Percentiles rank a stretch among this genome's conserved stretches.
Conservation (phyloP, 1,284 basidiomycete genomes). For the Bondarzewia mesenterica region DNA sequence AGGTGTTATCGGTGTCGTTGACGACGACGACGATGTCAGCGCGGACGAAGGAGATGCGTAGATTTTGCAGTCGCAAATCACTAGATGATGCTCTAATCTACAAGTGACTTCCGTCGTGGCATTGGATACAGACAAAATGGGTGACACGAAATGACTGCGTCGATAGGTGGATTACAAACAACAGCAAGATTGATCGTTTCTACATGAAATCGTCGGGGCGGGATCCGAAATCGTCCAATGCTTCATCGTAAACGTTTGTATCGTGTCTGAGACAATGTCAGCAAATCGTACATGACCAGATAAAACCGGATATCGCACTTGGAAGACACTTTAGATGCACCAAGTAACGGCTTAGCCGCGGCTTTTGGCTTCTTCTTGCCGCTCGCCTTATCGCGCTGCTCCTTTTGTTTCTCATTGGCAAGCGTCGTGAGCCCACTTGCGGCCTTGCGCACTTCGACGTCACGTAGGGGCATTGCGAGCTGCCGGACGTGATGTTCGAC, state of each 20-base stretch:
- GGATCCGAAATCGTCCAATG: constrained; percentile 75
- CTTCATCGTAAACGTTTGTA: constrained; percentile 76
- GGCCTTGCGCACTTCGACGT: constrained; percentile 84
- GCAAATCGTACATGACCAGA: not conserved
- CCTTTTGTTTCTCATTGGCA: constrained; percentile 91
- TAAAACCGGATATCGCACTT: constrained; percentile 39
- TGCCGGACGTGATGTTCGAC: constrained; percentile 76
- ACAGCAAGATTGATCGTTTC: constrained; percentile 8
- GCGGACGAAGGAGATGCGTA: constrained; percentile 30
- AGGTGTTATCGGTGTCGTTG: constrained; percentile 63
- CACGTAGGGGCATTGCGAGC: constrained; percentile 67
- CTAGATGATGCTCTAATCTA: not conserved
- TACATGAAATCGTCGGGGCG: constrained; percentile 73
- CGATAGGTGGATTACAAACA: not conserved
- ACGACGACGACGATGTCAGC: constrained; percentile 63
- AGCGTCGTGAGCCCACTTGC: constrained; percentile 76
- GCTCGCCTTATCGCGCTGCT: constrained; percentile 74
- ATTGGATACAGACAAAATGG: not conserved
- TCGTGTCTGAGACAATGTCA: constrained; percentile 47
- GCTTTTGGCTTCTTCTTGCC: constrained; percentile 85
- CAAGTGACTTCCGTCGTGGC: not conserved
- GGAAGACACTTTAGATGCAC: constrained; percentile 54
- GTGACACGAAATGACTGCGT: not conserved
- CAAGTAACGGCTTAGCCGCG: constrained; percentile 65
- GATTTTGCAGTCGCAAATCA: no score